Conservation (phyloP, 169 alveolate species). For the Eimeria tenella region DNA sequence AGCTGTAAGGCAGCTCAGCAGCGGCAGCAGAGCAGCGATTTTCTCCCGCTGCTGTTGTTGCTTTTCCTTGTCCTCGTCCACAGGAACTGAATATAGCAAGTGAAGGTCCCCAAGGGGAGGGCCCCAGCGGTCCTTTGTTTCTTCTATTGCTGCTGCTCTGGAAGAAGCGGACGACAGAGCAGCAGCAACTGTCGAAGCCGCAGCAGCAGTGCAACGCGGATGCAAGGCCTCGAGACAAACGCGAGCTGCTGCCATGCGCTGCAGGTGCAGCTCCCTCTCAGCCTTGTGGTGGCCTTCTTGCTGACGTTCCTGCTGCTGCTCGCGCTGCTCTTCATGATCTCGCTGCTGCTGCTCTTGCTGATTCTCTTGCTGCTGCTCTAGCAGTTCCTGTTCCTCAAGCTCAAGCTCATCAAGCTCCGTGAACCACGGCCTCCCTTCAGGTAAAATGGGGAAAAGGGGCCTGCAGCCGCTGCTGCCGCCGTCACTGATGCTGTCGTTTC, state of each 20-base stretch:
- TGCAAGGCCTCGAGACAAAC: slow-evolving; percentile 23
- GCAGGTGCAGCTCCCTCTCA: not conserved
- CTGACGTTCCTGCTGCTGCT: not conserved
- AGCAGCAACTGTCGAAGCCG: slow-evolving; percentile 15
- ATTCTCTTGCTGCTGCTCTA: not conserved
- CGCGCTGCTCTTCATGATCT: not conserved
- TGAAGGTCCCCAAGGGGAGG: not conserved
- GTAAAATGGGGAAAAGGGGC: slow-evolving; percentile 6
- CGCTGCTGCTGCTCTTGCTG: not conserved
- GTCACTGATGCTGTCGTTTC: slow-evolving; percentile 15
- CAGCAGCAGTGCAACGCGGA: slow-evolving; percentile 38
- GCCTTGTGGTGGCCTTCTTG: too few relatives aligned
- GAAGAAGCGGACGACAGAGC: not conserved
- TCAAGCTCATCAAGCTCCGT: not conserved
- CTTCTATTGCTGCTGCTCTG: slow-evolving; percentile 4
- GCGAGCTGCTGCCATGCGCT: slow-evolving; percentile 22
- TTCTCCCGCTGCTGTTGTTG: not conserved
- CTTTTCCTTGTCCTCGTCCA: not conserved
- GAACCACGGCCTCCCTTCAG: slow-evolving; percentile 28
- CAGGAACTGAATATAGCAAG: not conserved
- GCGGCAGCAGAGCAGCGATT: not conserved
- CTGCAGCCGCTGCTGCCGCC: not conserved
- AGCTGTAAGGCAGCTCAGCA: not conserved
- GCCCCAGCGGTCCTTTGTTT: not conserved
- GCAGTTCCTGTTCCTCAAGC: not conserved